phyloP scores from a whole-genome alignment of 108 stramenopile species.

The Cylindrotheca closterium region DNA sequence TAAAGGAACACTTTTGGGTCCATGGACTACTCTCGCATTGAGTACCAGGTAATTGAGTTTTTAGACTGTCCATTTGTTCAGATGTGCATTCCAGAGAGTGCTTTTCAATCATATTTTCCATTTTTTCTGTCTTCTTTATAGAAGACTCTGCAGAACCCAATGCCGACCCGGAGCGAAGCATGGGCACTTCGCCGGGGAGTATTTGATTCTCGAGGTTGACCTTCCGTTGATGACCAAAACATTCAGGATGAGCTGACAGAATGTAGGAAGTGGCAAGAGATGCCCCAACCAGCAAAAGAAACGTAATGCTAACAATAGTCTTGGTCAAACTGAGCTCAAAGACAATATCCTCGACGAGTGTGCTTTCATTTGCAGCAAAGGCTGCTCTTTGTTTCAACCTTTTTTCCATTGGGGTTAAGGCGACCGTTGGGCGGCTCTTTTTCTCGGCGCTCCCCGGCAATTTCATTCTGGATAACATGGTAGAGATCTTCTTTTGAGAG shows the following conservation, averaged over 20 bases:
- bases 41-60: neutral
- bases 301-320: conserved; percentile 4
- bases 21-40: neutral
- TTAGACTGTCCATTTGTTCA: neutral
- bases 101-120: neutral
- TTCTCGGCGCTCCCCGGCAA: too few species aligned
- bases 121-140: neutral
- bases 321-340: conserved; percentile 1
- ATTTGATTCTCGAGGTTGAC: neutral
- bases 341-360: neutral
- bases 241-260: conserved; percentile 4
- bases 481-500: too few species aligned
- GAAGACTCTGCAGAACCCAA: neutral
- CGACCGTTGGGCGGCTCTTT: too few species aligned
- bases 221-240: conserved; percentile 1
- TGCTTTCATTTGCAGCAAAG: neutral
- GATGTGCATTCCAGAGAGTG: neutral
- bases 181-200: neutral
- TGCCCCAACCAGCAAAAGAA: conserved; percentile 10
- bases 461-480: too few species aligned
- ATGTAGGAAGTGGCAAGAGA: conserved; percentile 10
- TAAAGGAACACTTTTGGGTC: neutral
- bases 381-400: neutral
- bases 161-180: neutral
- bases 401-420: too few species aligned